Base-by-base conservation (phyloP, 2,329 filamentous ascomycete genomes). In the Epichloe baconii region DNA sequence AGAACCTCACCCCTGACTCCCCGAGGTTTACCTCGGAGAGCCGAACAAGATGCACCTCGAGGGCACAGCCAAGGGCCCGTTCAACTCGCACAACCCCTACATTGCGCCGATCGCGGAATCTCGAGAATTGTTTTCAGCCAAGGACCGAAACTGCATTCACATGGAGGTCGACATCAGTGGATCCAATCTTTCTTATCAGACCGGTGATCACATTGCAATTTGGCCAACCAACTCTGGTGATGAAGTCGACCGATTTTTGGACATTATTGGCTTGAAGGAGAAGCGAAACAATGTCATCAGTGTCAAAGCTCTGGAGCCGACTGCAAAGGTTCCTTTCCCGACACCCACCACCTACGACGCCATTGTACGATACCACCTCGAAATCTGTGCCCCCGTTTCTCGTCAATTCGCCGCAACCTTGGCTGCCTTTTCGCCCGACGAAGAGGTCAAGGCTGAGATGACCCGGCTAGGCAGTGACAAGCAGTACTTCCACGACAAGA, bases 271-370 rank as follows among this genome's bases (percentile, higher is more conserved):
- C 55, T 78, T 96, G 41, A 71, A 74, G 47, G 76, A 82, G 26
- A 95, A 95, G 74, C 82, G 85, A 54, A 72, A 95, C 68, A 77
- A 76, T 1, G 91, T 97, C 52, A 83, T 98, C 67, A 82, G 79
- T 56, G 83, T 98, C 67, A 96, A 94, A 73, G 83, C 88, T 53
- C 80, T 96, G 41, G 94, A 98, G 69, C 83, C 90, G 43, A 97
- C 93, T 8, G 89, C 93, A 59, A 97, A 96, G 73, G 89, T 98
- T 44, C 93, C 93, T 7, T 97, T 98, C 74, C 94, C 94, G 17
- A 90, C 90, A 5, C 93, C 93, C 6, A 97, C 93, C 15, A 98
- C 93, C 2, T 97, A 91, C 69, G 91, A 97, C 70, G 86, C 91
- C 52, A 88, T 91, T 56, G 75, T 87, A 53, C 87, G 93, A 59